A percentile compares a stretch with the other conserved stretches of the same genome.
Evolutionary conservation across 2,329 filamentous ascomycete species (phyloP).

Genomic region (Trichoderma sp.): DNA sequence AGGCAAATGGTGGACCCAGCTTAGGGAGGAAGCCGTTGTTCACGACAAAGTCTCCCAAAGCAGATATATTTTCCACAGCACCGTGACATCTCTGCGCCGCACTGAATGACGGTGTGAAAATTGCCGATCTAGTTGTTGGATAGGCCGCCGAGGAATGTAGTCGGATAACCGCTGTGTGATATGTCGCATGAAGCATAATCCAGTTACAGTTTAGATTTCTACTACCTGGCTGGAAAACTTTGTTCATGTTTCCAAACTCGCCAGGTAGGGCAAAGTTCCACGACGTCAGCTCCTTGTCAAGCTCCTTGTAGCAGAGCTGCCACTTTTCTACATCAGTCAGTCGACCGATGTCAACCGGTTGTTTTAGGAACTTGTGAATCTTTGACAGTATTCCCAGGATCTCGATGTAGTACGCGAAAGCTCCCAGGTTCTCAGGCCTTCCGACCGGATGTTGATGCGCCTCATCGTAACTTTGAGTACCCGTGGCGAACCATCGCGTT

Average conservation of each 20-base stretch:
- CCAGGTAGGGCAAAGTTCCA: constrained; percentile 85
- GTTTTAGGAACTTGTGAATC: constrained; percentile 86
- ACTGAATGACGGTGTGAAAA: constrained; percentile 86
- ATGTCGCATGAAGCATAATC: constrained; percentile 90
- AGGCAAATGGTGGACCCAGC: constrained; percentile 87
- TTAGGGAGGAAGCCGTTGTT: constrained; percentile 75
- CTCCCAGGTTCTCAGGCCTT: constrained; percentile 78
- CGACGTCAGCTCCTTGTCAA: constrained; percentile 76
- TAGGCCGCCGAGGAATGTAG: constrained; percentile 92
- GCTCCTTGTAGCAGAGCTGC: constrained; percentile 83
- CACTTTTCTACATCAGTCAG: constrained; percentile 84
- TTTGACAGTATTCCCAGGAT: constrained; percentile 84
- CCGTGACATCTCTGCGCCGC: constrained; percentile 81
- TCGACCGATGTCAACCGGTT: constrained; percentile 85
- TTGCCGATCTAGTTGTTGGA: constrained; percentile 82
- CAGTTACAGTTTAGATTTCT: constrained; percentile 78
- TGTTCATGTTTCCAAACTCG: constrained; percentile 83
- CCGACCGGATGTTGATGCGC: constrained; percentile 65
- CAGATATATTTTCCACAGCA: constrained; percentile 81
- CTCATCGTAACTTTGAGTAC: constrained; percentile 47
- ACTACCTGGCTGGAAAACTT: constrained; percentile 71
- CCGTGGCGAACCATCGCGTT: constrained; percentile 76
- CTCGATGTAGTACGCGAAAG: constrained; percentile 89
- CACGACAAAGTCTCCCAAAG: constrained; percentile 77
- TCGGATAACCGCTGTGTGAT: constrained; percentile 86